Conservation (phyloP, 208 protist genomes). For the Acanthamoeba triangularis region DNA sequence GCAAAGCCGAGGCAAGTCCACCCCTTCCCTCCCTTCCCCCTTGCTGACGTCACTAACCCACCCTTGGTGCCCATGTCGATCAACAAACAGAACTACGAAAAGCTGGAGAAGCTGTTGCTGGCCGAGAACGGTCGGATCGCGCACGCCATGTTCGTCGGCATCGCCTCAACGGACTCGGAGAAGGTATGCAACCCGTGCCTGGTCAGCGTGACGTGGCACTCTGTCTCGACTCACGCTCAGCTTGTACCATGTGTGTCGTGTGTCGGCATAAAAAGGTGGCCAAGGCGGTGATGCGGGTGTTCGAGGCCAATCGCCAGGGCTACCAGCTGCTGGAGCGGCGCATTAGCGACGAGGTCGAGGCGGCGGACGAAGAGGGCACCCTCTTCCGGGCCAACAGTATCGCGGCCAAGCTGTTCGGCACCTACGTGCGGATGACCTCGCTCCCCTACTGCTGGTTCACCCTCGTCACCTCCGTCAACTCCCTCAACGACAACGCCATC, state of each 20-base stretch:
- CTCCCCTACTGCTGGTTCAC: background rate
- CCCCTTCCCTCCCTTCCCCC: background rate
- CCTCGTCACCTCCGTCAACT: conserved; percentile 5
- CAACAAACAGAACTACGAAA: background rate
- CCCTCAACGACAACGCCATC: conserved; percentile 62
- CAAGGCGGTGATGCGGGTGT: background rate
- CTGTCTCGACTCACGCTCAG: too few relatives aligned
- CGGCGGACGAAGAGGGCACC: conserved; percentile 1
- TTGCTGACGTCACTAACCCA: background rate
- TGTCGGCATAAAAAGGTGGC: too few relatives aligned
- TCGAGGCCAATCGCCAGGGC: background rate
- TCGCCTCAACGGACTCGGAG: background rate
- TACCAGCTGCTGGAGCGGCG: background rate
- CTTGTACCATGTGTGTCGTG: background rate
- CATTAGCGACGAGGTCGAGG: background rate
- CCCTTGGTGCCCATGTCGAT: too few relatives aligned
- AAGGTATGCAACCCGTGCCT: background rate
- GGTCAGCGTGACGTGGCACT: too few relatives aligned
- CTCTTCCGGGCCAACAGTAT: conserved; percentile 64
- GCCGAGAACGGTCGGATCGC: background rate
- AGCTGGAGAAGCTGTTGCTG: conserved; percentile 15
- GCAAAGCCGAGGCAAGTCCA: background rate
- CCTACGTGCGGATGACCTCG: background rate
- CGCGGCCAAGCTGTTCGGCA: conserved; percentile 36
- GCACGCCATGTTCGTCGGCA: background rate